Conservation (phyloP, 352 stramenopile species). For the Globisporangium apiculatum region DNA sequence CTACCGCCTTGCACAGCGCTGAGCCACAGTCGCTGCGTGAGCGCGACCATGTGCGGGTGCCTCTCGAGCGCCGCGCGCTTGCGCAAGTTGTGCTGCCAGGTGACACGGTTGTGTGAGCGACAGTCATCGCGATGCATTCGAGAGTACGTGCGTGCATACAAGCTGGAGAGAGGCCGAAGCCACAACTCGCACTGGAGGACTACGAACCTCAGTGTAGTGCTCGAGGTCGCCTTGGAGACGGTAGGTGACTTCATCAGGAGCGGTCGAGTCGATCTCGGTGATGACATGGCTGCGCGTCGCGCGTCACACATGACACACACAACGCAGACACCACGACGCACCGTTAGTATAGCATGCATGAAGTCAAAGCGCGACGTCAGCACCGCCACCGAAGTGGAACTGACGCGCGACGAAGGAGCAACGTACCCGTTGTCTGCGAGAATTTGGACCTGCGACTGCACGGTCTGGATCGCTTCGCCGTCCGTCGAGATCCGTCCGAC, state of each 20-base stretch:
- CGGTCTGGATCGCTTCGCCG: conserved; percentile 21
- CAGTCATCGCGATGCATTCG: background rate
- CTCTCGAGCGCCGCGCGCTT: conserved; percentile 54
- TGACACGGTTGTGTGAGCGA: too few relatives aligned
- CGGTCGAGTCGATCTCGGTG: conserved; percentile 25
- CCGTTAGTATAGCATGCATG: too few relatives aligned
- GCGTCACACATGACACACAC: background rate
- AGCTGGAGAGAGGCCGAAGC: too few relatives aligned
- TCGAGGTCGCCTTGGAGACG: conserved; percentile 65
- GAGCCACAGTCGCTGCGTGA: conserved; percentile 68
- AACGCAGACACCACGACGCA: too few relatives aligned
- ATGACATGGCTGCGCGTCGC: conserved; percentile 39
- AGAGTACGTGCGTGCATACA: too few relatives aligned
- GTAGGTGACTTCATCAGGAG: conserved; percentile 35
- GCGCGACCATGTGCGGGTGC: conserved; percentile 53
- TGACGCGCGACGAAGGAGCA: too few relatives aligned
- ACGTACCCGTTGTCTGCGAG: conserved; percentile 49
- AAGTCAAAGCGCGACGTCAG: too few relatives aligned
- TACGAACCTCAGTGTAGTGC: conserved; percentile 60
- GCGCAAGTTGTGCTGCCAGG: conserved; percentile 46
- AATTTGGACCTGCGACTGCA: conserved; percentile 54
- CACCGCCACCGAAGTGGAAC: too few relatives aligned
- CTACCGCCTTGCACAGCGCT: conserved; percentile 22
- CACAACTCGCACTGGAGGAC: background rate
- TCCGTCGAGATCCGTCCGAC: conserved; percentile 35